phyloP scores from a whole-genome alignment of 2,329 filamentous ascomycete species.

The Hymenoscyphus repandus region DNA sequence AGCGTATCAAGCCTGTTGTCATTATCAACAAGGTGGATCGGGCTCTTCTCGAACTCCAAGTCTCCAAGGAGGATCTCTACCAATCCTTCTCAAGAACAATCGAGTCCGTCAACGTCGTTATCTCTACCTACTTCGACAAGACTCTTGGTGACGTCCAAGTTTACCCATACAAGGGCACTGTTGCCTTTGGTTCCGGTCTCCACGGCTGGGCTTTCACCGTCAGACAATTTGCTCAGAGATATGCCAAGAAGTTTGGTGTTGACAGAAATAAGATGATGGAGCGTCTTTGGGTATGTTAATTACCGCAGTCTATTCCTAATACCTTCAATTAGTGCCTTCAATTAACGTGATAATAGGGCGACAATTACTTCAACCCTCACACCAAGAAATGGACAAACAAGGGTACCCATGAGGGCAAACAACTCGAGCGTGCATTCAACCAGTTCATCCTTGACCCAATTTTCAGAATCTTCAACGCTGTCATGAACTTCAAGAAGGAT shows the following conservation, averaged over 20 bases:
- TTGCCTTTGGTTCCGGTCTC: slow-evolving; percentile 98
- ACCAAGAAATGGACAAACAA: slow-evolving; percentile 99
- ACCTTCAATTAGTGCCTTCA: slow-evolving; percentile 19
- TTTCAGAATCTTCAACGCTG: slow-evolving; percentile 94
- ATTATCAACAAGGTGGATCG: slow-evolving; percentile 99
- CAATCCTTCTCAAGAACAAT: slow-evolving; percentile 99
- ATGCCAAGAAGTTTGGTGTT: slow-evolving; percentile 99
- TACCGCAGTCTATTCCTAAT: background rate
- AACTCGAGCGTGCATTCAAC: slow-evolving; percentile 97
- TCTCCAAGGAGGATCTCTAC: slow-evolving; percentile 98
- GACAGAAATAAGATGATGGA: slow-evolving; percentile 99
- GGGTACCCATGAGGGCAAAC: slow-evolving; percentile 76
- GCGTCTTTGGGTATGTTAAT: slow-evolving; percentile 80
- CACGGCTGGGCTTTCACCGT: slow-evolving; percentile 99
- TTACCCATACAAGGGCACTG: slow-evolving; percentile 94
- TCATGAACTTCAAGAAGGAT: slow-evolving; percentile 99
- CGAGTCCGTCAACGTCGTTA: slow-evolving; percentile 99
- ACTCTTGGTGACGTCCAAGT: slow-evolving; percentile 95
- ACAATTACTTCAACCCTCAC: slow-evolving; percentile 99
- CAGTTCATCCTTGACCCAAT: slow-evolving; percentile 99
- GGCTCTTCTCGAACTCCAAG: slow-evolving; percentile 97
- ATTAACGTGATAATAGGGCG: slow-evolving; percentile 50
- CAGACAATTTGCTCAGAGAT: slow-evolving; percentile 91
- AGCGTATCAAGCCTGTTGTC: slow-evolving; percentile 99
- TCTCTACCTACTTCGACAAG: slow-evolving; percentile 98